phyloP scores from a whole-genome alignment of 768 basidiomycete species.

The Russula emetica region DNA sequence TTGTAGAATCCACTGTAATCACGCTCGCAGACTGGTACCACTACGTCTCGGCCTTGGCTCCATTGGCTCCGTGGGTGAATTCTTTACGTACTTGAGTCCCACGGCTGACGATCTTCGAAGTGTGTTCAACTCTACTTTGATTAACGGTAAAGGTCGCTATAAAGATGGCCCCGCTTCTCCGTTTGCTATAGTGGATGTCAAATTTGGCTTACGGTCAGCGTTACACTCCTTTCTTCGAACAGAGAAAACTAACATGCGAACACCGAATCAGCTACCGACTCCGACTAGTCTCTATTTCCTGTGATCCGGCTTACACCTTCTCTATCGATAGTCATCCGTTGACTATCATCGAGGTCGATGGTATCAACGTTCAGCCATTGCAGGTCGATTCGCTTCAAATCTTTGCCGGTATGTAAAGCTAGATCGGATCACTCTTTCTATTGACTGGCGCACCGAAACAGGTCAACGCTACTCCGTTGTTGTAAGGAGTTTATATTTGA shows the following conservation, averaged over 20 bases:
- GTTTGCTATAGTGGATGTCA: constrained; percentile 46
- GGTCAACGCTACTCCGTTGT: constrained; percentile 33
- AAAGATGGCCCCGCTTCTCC: constrained; percentile 38
- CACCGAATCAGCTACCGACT: constrained; percentile 46
- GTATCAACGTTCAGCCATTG: constrained; percentile 26
- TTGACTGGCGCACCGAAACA: background rate
- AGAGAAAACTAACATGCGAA: background rate
- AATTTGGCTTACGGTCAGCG: constrained; percentile 30
- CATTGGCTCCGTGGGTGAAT: background rate
- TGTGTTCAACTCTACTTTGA: constrained; percentile 41
- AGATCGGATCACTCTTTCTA: background rate
- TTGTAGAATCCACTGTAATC: constrained; percentile 28
- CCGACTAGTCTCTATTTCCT: constrained; percentile 49
- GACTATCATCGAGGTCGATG: constrained; percentile 34
- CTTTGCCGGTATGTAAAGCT: constrained; percentile 26
- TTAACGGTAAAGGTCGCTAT: constrained; percentile 50
- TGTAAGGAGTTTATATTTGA: constrained; percentile 19
- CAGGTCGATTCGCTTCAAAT: constrained; percentile 30
- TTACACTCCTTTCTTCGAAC: background rate
- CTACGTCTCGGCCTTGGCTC: background rate
- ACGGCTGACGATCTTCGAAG: constrained; percentile 6
- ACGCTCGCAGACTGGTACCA: constrained; percentile 32
- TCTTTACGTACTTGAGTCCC: constrained; percentile 10
- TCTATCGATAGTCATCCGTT: constrained; percentile 32
- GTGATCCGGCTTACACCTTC: constrained; percentile 36